These are phyloP conservation scores for Bodo saltans DNA, from an alignment of 78 protist species.

Conservation along the genomic window DNA sequence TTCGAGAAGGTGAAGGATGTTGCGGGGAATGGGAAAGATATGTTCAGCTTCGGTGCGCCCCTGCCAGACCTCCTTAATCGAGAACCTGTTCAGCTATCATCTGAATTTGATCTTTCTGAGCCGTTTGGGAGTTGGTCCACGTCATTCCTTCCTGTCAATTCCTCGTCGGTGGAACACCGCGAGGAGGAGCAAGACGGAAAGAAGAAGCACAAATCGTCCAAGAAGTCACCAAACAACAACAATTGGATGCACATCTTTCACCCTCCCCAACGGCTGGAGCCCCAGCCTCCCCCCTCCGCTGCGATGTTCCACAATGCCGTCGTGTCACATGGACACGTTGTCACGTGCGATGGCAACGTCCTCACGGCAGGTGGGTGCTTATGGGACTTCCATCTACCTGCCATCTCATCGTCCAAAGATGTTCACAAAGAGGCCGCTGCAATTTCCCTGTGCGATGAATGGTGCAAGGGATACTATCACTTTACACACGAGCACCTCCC, in stretches of 20 bases:
- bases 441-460: neutral
- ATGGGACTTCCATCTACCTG: neutral
- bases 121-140: neutral
- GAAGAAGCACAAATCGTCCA: too few species aligned
- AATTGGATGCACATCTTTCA: neutral
- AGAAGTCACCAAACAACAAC: too few species aligned
- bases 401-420: neutral
- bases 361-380: neutral
- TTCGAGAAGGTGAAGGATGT: too few species aligned
- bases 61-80: neutral
- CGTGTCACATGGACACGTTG: neutral
- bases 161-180: too few species aligned
- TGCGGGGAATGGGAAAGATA: neutral
- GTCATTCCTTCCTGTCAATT: neutral
- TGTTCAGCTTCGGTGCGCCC: neutral
- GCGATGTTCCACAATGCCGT: neutral
- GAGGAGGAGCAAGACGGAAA: too few species aligned
- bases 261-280: neutral
- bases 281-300: neutral
- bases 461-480: constrained; percentile 18
- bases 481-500: constrained; percentile 30
- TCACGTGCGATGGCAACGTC: neutral
- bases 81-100: neutral
- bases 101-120: neutral
- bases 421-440: neutral